Evolutionary conservation across 495 filamentous ascomycete genomes (phyloP).

Genomic region (Diplogelasinospora grovesii): DNA sequence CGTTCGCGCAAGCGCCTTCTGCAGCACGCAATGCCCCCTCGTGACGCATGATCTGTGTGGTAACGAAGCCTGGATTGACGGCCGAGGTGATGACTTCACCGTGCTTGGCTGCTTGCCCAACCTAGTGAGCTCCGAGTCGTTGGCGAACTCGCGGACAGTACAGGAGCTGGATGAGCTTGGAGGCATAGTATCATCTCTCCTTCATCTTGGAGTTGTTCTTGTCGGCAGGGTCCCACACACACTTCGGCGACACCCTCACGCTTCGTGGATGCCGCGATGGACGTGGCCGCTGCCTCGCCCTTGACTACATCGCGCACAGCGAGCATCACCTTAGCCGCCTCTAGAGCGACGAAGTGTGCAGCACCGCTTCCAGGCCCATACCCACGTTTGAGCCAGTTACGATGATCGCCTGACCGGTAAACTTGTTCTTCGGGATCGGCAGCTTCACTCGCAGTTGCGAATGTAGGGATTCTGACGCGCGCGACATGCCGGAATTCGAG

Average conservation of each 20-base stretch:
- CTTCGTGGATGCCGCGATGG: slow-evolving; percentile 31
- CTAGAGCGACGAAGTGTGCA: slow-evolving; percentile 38
- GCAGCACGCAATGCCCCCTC: slow-evolving; percentile 1
- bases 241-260: slow-evolving; percentile 42
- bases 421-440: too few species aligned
- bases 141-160: slow-evolving; percentile 25
- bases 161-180: slow-evolving; percentile 31
- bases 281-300: slow-evolving; percentile 35
- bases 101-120: slow-evolving; percentile 12
- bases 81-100: slow-evolving; percentile 23
- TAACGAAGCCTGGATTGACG: slow-evolving; percentile 27
- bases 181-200: slow-evolving; percentile 31
- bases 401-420: slow-evolving; percentile 41
- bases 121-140: slow-evolving; percentile 13
- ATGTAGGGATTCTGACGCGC: too few species aligned
- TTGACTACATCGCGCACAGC: slow-evolving; percentile 34
- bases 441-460: too few species aligned
- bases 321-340: slow-evolving; percentile 40
- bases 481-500: too few species aligned
- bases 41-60: slow-evolving; percentile 25
- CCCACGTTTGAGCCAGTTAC: slow-evolving; percentile 50
- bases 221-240: slow-evolving; percentile 28
- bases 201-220: slow-evolving; percentile 19
- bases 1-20: not conserved
- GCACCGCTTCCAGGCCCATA: slow-evolving; percentile 45